Conservation (phyloP, 1,284 basidiomycete species). For the Ceratobasidium sp. region DNA sequence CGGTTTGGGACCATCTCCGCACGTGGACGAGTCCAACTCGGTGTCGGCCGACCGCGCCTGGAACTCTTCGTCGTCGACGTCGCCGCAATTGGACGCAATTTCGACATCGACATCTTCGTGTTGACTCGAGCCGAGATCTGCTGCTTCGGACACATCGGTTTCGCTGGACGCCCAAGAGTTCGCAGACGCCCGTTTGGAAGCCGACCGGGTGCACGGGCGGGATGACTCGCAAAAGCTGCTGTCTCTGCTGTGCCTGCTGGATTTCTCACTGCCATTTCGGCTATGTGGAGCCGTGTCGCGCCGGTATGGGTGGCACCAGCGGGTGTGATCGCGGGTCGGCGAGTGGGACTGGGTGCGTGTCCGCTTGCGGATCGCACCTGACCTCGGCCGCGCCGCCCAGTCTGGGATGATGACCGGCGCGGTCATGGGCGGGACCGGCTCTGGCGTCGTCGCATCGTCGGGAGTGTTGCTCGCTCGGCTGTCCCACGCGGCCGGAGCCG, state of each 20-base stretch:
- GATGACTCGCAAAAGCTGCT: slow-evolving; percentile 21
- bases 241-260: slow-evolving; percentile 14
- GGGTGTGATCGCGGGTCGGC: slow-evolving; percentile 8
- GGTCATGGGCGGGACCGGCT: slow-evolving; percentile 5
- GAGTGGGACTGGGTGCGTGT: slow-evolving; percentile 28
- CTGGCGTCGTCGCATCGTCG: background rate
- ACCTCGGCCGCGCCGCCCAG: background rate
- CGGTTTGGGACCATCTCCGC: slow-evolving; percentile 14
- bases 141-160: slow-evolving; percentile 18
- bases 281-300: slow-evolving; percentile 9
- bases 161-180: slow-evolving; percentile 24
- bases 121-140: slow-evolving; percentile 17
- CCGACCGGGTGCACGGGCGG: slow-evolving; percentile 3
- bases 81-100: slow-evolving; percentile 23
- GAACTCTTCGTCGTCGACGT: slow-evolving; percentile 29
- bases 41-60: slow-evolving; percentile 33
- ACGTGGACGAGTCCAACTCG: slow-evolving; percentile 29
- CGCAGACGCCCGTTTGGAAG: slow-evolving; percentile 20
- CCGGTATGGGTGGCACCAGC: slow-evolving; percentile 26
- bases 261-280: slow-evolving; percentile 18
- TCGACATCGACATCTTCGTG: slow-evolving; percentile 33
- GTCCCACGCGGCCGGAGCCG: slow-evolving; percentile 7
- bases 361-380: slow-evolving; percentile 9
- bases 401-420: background rate
- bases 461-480: background rate